Evolutionary conservation across 495 filamentous ascomycete genomes (phyloP).

Genomic region (Penicillium pulvis): DNA sequence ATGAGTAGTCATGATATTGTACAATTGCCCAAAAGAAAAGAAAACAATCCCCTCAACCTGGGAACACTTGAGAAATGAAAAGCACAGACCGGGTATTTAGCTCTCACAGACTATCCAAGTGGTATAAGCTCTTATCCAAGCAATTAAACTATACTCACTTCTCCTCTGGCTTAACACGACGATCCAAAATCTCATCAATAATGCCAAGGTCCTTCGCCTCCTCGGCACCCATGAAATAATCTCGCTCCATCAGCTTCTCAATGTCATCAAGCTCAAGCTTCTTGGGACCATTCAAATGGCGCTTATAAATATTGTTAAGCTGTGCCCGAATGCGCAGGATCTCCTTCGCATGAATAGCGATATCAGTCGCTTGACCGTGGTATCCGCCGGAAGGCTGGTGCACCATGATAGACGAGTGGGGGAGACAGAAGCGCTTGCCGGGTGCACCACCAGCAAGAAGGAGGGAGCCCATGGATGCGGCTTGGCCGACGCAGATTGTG

Average conservation of each 20-base stretch:
- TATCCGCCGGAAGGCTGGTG: constrained; percentile 95
- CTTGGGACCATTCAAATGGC: constrained; percentile 74
- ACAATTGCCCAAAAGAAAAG: background rate
- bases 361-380: constrained; percentile 85
- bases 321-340: constrained; percentile 83
- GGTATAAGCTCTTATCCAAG: no score
- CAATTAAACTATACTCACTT: background rate
- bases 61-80: background rate
- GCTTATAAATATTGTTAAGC: constrained; percentile 86
- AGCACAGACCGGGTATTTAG: background rate
- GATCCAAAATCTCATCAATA: constrained; percentile 82
- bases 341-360: constrained; percentile 96
- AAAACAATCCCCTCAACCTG: background rate
- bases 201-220: constrained; percentile 90
- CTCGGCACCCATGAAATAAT: constrained; percentile 87
- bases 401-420: constrained; percentile 93
- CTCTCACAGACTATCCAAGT: background rate
- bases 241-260: constrained; percentile 93
- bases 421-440: constrained; percentile 86
- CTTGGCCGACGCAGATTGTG: constrained; percentile 94
- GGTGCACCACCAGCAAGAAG: constrained; percentile 82
- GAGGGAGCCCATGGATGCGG: constrained; percentile 91
- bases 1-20: background rate
- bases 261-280: constrained; percentile 72
- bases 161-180: constrained; percentile 30